Evolutionary conservation across 2,329 filamentous ascomycete species (phyloP).

Genomic region (Phymatotrichopsis omnivora): DNA sequence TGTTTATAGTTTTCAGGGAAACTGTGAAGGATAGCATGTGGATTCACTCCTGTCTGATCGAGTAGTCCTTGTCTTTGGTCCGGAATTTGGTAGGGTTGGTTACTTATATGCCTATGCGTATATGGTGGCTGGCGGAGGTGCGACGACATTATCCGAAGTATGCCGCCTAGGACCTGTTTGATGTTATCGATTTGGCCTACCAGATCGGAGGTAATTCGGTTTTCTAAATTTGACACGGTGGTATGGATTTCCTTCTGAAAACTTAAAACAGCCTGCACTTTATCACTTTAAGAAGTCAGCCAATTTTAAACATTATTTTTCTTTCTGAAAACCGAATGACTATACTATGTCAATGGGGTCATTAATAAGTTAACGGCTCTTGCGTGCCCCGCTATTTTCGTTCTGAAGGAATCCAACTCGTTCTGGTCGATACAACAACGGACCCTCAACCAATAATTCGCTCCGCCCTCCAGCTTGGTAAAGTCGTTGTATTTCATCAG

Average conservation of each 20-base stretch:
- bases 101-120: no score
- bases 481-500: constrained; percentile 13
- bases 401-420: constrained; percentile 15
- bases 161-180: constrained; percentile 19
- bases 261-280: constrained; percentile 8
- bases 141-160: no score
- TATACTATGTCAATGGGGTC: constrained; percentile 15
- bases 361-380: constrained; percentile 15
- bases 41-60: no score
- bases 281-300: constrained; percentile 7
- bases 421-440: constrained; percentile 4
- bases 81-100: no score
- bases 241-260: constrained; percentile 4
- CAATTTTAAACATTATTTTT: not conserved
- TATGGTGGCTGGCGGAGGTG: no score
- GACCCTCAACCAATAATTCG: constrained; percentile 16
- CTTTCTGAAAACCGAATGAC: not conserved
- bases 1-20: no score
- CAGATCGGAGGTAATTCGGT: no score
- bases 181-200: constrained; percentile 20
- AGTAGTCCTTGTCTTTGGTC: no score
- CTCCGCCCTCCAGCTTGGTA: constrained; percentile 1
- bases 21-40: no score
- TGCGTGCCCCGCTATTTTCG: constrained; percentile 15
- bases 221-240: constrained; percentile 13